These are phyloP conservation scores for Crithidia acanthocephali DNA, from an alignment of 208 protist genomes.

Conservation along the genomic window DNA sequence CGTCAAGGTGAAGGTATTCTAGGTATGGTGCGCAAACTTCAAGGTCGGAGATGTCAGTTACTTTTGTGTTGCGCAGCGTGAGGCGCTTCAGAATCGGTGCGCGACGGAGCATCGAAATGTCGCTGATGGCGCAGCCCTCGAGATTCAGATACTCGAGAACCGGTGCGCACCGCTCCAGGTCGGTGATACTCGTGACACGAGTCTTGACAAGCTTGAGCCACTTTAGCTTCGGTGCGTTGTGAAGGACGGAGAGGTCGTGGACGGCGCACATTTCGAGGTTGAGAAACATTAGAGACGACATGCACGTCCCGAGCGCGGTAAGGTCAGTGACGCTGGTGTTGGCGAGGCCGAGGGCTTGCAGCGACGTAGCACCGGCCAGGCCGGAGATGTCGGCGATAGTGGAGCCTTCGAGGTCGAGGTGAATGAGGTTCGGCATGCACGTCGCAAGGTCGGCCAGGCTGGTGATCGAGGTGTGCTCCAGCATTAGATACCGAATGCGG, in stretches of 20 bases:
- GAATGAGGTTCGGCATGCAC: background rate
- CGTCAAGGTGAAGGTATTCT: background rate
- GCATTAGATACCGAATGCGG: background rate
- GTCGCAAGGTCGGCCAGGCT: background rate
- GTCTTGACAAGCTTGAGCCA: too few relatives aligned
- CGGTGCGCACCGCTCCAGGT: too few relatives aligned
- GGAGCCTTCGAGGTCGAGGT: constrained; percentile 8
- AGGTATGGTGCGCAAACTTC: background rate
- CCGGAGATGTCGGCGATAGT: background rate
- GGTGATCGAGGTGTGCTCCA: background rate
- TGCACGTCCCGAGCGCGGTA: too few relatives aligned
- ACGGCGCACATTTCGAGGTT: too few relatives aligned
- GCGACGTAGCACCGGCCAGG: background rate
- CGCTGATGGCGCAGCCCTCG: too few relatives aligned
- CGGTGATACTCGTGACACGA: too few relatives aligned
- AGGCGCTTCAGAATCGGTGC: background rate
- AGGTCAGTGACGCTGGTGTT: too few relatives aligned
- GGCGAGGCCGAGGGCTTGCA: background rate
- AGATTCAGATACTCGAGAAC: too few relatives aligned
- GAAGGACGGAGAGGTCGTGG: too few relatives aligned
- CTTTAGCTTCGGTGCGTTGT: too few relatives aligned
- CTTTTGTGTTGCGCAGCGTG: background rate
- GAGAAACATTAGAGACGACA: too few relatives aligned
- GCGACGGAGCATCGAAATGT: too few relatives aligned
- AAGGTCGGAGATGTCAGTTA: background rate